Conservation (phyloP, 208 protist genomes). For the Trypanosoma lewisi region DNA sequence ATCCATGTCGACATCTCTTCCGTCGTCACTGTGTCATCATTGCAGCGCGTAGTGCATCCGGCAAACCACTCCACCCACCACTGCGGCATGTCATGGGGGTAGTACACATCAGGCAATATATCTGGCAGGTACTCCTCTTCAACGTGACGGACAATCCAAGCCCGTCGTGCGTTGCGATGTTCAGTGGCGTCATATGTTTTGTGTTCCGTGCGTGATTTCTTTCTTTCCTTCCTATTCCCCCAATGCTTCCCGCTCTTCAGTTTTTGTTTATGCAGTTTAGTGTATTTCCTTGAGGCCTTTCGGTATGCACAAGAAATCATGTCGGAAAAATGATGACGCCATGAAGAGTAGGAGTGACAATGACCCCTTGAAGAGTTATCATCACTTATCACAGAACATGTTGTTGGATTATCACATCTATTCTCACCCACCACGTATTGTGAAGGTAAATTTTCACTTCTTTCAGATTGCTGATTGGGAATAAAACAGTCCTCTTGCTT, state of each 20-base stretch:
- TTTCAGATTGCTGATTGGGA: background rate
- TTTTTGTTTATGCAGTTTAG: background rate
- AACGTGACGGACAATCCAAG: constrained; percentile 20
- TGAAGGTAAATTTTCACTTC: background rate
- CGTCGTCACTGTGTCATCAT: constrained; percentile 16
- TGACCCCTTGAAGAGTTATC: background rate
- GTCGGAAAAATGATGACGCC: constrained; percentile 12
- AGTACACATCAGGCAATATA: constrained; percentile 27
- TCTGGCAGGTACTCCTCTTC: constrained; percentile 21
- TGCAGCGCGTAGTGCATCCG: constrained; percentile 18
- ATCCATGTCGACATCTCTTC: constrained; percentile 22
- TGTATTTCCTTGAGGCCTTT: constrained; percentile 3
- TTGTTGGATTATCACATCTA: background rate
- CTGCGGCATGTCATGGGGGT: constrained; percentile 21
- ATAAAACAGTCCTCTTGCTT: background rate
- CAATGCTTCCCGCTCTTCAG: background rate
- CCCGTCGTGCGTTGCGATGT: constrained; percentile 12
- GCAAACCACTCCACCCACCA: constrained; percentile 33
- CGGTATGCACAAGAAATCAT: constrained; percentile 18
- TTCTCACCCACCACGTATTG: background rate
- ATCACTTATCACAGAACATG: background rate
- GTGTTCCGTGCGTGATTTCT: background rate
- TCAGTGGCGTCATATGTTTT: background rate
- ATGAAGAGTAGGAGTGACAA: constrained; percentile 23
- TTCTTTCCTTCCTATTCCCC: constrained; percentile 3